A percentile compares a stretch with the other conserved stretches of the same genome.
Evolutionary conservation across 176 grass and related monocot species (phyloP).

Genomic region (Leersia perrieri): DNA sequence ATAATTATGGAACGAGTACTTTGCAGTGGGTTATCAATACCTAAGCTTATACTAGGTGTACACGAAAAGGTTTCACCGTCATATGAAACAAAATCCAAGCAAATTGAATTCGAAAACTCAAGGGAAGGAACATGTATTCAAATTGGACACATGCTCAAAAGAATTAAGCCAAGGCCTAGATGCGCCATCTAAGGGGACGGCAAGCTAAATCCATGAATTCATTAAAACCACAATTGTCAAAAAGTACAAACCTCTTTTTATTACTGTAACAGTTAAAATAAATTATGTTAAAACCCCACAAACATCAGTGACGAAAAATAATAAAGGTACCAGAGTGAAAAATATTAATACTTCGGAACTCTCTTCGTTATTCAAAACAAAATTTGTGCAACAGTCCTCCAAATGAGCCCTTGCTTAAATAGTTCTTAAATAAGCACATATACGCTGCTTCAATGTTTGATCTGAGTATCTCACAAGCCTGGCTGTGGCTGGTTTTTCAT

Average conservation of each 20-base stretch:
- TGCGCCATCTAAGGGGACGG: too few relatives aligned
- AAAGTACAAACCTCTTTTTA: not conserved
- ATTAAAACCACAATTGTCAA: not conserved
- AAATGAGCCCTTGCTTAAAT: not conserved
- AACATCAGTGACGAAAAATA: not conserved
- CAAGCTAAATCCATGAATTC: not conserved
- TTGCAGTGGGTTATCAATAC: not conserved
- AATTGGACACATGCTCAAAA: not conserved
- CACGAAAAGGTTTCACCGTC: not conserved
- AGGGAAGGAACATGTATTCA: not conserved
- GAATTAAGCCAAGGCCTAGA: not conserved
- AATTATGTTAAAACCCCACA: not conserved
- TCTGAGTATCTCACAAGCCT: not conserved
- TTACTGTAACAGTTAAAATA: not conserved
- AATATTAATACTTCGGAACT: not conserved
- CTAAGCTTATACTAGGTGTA: not conserved
- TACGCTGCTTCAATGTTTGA: not conserved
- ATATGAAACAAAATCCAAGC: not conserved
- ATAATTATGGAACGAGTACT: too few relatives aligned
- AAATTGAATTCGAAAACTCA: not conserved
- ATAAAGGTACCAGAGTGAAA: not conserved
- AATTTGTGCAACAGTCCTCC: not conserved
- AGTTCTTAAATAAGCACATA: not conserved
- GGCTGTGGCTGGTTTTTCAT: not conserved
- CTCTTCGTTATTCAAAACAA: not conserved